Evolutionary conservation across 192 early-diverging fungal genomes (phyloP), one percentile per base, ranked within the genome.

Genomic region (Coemansia nantahalensis): DNA sequence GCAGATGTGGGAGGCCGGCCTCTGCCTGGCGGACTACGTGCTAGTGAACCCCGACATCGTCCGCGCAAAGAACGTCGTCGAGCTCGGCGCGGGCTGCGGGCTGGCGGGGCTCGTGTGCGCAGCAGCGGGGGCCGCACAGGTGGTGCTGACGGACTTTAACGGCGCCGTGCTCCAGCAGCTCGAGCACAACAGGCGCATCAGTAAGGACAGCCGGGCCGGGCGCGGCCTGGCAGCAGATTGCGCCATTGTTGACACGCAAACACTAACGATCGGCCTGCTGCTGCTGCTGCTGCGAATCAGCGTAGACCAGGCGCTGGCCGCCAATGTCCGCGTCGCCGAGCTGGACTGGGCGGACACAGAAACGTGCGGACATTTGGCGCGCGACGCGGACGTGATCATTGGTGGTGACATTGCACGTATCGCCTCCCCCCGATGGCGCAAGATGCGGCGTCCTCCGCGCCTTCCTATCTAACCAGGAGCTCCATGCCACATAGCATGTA

Each of bases 1-100:
- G 23, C 62, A 78, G 39, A 83, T 80, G 10, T 87, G 85, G 85
- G 83, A 81, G 33, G 83, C 83, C 3, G 76, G 81, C 14, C 44
- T 84, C 36, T 59, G 69, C 6, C 55, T 86, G 34, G 50, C 78
- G 3, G 78, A 83, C 39, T 82, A 78, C 39, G 63, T 86, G 44
- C 24, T 58, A 7, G 65, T 68, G 48, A 56, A 76, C 31, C 65
- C 72, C 37, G 72, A 65, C 68, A 76, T n/a, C 39, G 57, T 77
- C 6, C 65, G 74, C 9, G 67, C 49, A 2, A 59, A 66, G 32
- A 54, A 49, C 3, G 74, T 77, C 22, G 48, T 77, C 7, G 74
- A 77, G 39, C 50, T 77, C 28, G 74, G 74, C 18, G 53, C 74
- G 2, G 74, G 74, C 15, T 77, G 67, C 34, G 74, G 74, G 36